Evolutionary conservation across 768 basidiomycete genomes (phyloP).

Genomic region (Pulveroboletus frians): DNA sequence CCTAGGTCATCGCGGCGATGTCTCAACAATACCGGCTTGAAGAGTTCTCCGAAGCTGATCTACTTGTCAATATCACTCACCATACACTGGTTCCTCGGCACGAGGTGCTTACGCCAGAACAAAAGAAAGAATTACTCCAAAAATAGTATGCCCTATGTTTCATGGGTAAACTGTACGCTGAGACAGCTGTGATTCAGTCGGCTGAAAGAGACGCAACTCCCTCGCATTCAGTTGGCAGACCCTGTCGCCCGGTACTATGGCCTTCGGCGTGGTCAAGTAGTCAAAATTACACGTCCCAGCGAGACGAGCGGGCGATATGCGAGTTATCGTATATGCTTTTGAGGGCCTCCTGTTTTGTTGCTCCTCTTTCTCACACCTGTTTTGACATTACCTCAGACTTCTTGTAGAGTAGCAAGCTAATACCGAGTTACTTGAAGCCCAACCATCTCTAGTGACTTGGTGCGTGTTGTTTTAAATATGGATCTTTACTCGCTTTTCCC

Average conservation of each 20-base stretch:
- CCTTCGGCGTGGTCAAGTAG: conserved; percentile 89
- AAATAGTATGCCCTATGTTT: conserved; percentile 71
- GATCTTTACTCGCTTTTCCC: neutral
- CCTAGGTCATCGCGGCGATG: conserved; percentile 89
- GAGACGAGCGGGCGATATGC: conserved; percentile 95
- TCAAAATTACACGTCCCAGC: conserved; percentile 95
- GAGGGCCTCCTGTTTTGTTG: conserved; percentile 16
- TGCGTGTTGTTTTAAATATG: neutral
- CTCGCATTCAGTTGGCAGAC: conserved; percentile 92
- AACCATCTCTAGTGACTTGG: neutral
- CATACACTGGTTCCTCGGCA: conserved; percentile 94
- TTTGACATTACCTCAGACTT: conserved; percentile 6
- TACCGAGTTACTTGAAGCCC: conserved; percentile 3
- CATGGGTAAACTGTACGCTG: conserved; percentile 4
- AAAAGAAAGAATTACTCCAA: conserved; percentile 81
- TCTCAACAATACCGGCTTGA: conserved; percentile 81
- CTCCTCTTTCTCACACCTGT: neutral
- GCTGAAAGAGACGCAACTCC: conserved; percentile 94
- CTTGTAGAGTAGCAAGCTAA: conserved; percentile 13
- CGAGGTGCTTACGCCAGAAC: conserved; percentile 76
- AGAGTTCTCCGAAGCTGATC: conserved; percentile 93
- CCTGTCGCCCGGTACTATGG: conserved; percentile 99
- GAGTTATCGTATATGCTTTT: conserved; percentile 89
- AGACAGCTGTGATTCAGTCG: conserved; percentile 51
- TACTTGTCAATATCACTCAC: conserved; percentile 95